Evolutionary conservation across 2,329 filamentous ascomycete species (phyloP).

Genomic region (Sphaceloma murrayae): DNA sequence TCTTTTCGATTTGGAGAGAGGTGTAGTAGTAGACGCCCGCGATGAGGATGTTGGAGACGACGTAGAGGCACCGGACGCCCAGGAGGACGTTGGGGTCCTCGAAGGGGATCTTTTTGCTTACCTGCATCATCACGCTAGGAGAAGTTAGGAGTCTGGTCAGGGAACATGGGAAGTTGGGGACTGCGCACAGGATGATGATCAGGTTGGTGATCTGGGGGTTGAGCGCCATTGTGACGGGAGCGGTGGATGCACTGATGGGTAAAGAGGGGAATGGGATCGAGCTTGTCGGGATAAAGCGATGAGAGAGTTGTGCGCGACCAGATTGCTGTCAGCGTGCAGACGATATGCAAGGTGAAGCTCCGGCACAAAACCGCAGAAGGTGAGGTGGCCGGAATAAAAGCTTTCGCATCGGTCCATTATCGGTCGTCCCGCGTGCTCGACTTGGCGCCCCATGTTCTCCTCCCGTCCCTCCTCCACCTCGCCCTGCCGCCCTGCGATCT

Average conservation of each 20-base stretch:
- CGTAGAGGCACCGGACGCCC: conserved; percentile 54
- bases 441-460: too few species aligned
- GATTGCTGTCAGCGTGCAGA: neutral
- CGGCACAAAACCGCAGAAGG: neutral
- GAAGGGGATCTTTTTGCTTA: conserved; percentile 90
- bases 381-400: neutral
- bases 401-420: neutral
- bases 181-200: conserved; percentile 64
- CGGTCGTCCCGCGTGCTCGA: neutral
- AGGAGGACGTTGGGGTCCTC: conserved; percentile 69
- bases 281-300: neutral
- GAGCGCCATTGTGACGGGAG: conserved; percentile 17
- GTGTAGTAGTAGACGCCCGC: conserved; percentile 75
- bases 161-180: neutral
- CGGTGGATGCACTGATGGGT: too few species aligned
- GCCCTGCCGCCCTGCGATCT: conserved; percentile 5
- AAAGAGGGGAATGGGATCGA: too few species aligned
- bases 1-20: conserved; percentile 78
- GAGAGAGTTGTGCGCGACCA: conserved; percentile 5
- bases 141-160: conserved; percentile 10
- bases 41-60: conserved; percentile 74
- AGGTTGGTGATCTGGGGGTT: conserved; percentile 56
- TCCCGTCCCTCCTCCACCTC: too few species aligned
- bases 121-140: conserved; percentile 77
- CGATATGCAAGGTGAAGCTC: neutral